Evolutionary conservation across 1,284 basidiomycete genomes (phyloP).

Genomic region (Sanghuangporus weigelae): DNA sequence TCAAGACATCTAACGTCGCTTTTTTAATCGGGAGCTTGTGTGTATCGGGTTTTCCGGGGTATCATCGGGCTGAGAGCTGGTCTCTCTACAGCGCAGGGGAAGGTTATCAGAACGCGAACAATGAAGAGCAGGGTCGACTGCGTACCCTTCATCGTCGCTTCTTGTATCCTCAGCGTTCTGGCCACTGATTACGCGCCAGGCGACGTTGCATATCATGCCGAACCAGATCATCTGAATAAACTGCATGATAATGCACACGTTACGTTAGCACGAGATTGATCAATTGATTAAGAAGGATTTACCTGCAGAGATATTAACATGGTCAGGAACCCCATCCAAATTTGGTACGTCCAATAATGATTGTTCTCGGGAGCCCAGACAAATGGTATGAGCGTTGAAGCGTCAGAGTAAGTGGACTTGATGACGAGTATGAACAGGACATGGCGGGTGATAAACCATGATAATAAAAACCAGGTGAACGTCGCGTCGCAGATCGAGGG

Average conservation of each 20-base stretch:
- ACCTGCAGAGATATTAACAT: conserved; percentile 67
- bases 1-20: conserved; percentile 5
- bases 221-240: conserved; percentile 82
- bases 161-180: conserved; percentile 79
- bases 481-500: conserved; percentile 67
- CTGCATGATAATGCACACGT: conserved; percentile 30
- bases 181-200: conserved; percentile 74
- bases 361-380: conserved; percentile 58
- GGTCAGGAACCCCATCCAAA: conserved; percentile 45
- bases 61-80: conserved; percentile 5
- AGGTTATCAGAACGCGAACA: not conserved
- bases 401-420: conserved; percentile 50
- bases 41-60: conserved; percentile 11
- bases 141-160: conserved; percentile 78
- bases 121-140: conserved; percentile 6
- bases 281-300: conserved; percentile 17
- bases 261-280: not conserved
- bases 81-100: not conserved
- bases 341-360: conserved; percentile 46
- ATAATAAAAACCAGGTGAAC: conserved; percentile 80
- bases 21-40: conserved; percentile 11
- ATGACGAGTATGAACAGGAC: conserved; percentile 72
- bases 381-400: conserved; percentile 42
- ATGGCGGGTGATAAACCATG: conserved; percentile 89
- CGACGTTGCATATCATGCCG: conserved; percentile 77